A percentile compares a stretch with the other conserved stretches of the same genome.
Conservation (phyloP, 495 filamentous ascomycete genomes). For the Neurospora sp. region DNA sequence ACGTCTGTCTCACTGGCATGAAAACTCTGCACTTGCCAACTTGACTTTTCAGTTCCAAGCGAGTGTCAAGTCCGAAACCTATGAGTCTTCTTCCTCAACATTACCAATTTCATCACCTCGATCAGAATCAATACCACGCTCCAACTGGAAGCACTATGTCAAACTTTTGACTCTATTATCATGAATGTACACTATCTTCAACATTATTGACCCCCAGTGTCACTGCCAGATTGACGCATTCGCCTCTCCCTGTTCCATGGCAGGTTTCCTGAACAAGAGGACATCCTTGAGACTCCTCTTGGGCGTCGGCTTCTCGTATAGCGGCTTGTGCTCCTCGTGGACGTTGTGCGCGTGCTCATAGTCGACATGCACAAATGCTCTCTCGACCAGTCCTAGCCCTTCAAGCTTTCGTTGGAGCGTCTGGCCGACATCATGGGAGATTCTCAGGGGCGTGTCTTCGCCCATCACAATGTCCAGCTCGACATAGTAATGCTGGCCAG, state of each 20-base stretch:
- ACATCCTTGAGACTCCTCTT: constrained; percentile 27
- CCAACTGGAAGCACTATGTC: not conserved
- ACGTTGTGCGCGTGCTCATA: constrained; percentile 40
- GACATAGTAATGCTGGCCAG: constrained; percentile 45
- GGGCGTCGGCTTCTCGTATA: constrained; percentile 31
- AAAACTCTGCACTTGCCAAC: not conserved
- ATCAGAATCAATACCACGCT: not conserved
- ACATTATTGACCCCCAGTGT: not conserved
- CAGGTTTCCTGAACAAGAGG: constrained; percentile 27
- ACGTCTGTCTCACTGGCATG: not conserved
- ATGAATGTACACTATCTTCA: not conserved
- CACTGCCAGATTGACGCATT: not conserved
- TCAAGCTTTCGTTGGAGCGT: constrained; percentile 45
- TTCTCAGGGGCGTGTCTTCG: constrained; percentile 34
- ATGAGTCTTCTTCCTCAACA: not conserved
- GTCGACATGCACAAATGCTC: constrained; percentile 49
- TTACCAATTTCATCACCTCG: not conserved
- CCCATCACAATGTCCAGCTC: constrained; percentile 51
- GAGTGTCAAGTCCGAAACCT: not conserved
- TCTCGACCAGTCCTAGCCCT: constrained; percentile 41
- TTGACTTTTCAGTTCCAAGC: not conserved
- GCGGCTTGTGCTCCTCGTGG: constrained; percentile 43
- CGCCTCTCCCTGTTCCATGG: constrained; percentile 13
- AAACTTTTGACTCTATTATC: not conserved
- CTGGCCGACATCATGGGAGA: constrained; percentile 46